Percentiles rank a stretch among this genome's conserved stretches.
Conservation (phyloP, 768 basidiomycete genomes). For the Phylloporus scabripes region DNA sequence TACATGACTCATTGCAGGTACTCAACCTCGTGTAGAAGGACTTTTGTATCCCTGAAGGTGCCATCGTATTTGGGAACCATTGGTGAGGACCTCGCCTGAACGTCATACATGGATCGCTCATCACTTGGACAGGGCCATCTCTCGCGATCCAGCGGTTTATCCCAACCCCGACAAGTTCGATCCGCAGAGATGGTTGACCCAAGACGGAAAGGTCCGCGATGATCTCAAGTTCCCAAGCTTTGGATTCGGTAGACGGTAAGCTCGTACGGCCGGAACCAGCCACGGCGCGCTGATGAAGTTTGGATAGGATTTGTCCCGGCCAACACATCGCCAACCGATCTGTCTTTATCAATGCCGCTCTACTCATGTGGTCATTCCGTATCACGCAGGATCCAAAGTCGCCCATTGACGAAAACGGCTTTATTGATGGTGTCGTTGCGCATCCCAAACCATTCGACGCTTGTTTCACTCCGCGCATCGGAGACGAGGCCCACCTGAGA, state of each 20-base stretch:
- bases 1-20: neutral
- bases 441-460: conserved; percentile 61
- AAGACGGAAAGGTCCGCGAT: conserved; percentile 39
- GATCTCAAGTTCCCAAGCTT: conserved; percentile 51
- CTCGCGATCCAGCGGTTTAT: conserved; percentile 53
- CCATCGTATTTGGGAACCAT: conserved; percentile 34
- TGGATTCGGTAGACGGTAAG: conserved; percentile 47
- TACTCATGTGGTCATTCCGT: conserved; percentile 61
- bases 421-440: conserved; percentile 58
- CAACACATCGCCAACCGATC: conserved; percentile 58
- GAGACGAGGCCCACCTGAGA: conserved; percentile 22
- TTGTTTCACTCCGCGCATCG: conserved; percentile 45
- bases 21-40: conserved; percentile 24
- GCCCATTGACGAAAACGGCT: conserved; percentile 57
- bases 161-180: conserved; percentile 55
- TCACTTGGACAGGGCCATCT: conserved; percentile 39
- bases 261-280: neutral
- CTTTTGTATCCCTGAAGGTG: conserved; percentile 33
- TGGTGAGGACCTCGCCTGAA: conserved; percentile 20
- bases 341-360: conserved; percentile 58
- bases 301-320: conserved; percentile 57
- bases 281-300: neutral
- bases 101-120: neutral
- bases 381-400: conserved; percentile 44
- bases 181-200: conserved; percentile 50